Base-by-base conservation (phyloP, 1,139 yeast genomes). In the Suhomyces kunorum region DNA sequence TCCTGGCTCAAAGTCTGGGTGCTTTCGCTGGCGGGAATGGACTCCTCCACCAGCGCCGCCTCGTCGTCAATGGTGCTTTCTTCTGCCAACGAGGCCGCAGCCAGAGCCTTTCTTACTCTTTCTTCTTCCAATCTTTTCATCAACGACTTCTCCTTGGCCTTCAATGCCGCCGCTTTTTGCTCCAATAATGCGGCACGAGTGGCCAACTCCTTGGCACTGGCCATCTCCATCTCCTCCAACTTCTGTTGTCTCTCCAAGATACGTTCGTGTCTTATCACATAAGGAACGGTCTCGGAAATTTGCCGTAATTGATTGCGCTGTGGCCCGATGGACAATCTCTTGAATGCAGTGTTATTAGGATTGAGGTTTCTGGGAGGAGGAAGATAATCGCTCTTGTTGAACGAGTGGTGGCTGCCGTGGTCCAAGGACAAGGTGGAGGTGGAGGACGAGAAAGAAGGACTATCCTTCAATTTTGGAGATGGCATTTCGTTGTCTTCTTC, bases 261-360 rank as follows among this genome's bases (percentile, higher is more conserved):
- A 46, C 86, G 74, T 59, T 85, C 92, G 58, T 85, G 92, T 57
- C 87, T 77, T 48, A 85, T 68, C 26, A 84, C 85, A 51, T 85
- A 85, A 24, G 94, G 94, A 22, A 85, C 87, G 2, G 92, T 85
- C 56, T 84, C 92, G 26, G 89, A 81, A 41, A 85, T 80, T 58
- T 81, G 85, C 58, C 94, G 75, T 50, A 85, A 68, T 61, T 83
- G 87, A 51, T 74, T 74, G 47, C 87, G 76, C 53, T 83, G 85
- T 6, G 82, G 83, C 12, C 66, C 78, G 59, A 68, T 74, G 33
- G 83, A 80, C 48, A 78, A 67, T 47, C 80, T 68, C 60, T 78
- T 77, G 53, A 81, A 79, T 12, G 78, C 71, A 22, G 74, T 61
- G 41, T 74, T 68, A 33, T 64, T 64, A 14, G 56, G 69, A 62